Evolutionary conservation across 2,329 filamentous ascomycete species (phyloP), one percentile per base, ranked within the genome.

Genomic region (Calonectria multiphialidica): DNA sequence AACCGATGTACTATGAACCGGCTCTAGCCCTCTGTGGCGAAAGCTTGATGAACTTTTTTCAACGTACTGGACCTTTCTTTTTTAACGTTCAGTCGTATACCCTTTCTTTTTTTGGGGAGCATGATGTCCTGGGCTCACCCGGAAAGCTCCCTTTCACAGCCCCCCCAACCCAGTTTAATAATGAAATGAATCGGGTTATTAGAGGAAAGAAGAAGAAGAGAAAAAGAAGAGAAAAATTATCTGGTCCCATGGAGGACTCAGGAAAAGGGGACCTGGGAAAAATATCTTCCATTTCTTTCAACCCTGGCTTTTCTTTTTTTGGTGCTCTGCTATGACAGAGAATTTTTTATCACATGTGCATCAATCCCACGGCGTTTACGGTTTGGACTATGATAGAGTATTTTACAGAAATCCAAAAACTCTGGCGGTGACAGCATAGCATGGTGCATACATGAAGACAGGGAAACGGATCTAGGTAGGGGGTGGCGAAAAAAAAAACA

Each of bases 1-100:
- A 93, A 94, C 81, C 90, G 94, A 80, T 97, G 95, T 82, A 93
- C 93, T 66, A 89, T 95, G 84, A 90, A 91, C 81, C 81, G 81
- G 33, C 70, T 75, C 68, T 82, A 79, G 70, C 70, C 72, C 68
- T 33, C 45, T 42, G 63, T 33, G 25, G 16, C 28, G 42, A 33
- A 35, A 63, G 53, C 70, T 59, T 64, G 45, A 70, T 55, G 64
- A 57, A 16, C n/a, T 71, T 55, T 59, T 66, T 49, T 61, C n/a
- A n/a, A 42, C 61, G 57, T 33, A 23, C 33, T 53, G 45, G 47
- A 55, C 45, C 8, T 33, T 40, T 44, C n/a, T 42, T 44, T 21
- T 44, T 44, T 57, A 15, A 33, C 40, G 16, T 18, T 35, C 44
- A 49, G 53, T 45, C 37, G 61, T 30, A 42, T n/a, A 18, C 37